Evolutionary conservation across 2,329 filamentous ascomycete genomes (phyloP).

Genomic region (Colletotrichum euphorbiae): DNA sequence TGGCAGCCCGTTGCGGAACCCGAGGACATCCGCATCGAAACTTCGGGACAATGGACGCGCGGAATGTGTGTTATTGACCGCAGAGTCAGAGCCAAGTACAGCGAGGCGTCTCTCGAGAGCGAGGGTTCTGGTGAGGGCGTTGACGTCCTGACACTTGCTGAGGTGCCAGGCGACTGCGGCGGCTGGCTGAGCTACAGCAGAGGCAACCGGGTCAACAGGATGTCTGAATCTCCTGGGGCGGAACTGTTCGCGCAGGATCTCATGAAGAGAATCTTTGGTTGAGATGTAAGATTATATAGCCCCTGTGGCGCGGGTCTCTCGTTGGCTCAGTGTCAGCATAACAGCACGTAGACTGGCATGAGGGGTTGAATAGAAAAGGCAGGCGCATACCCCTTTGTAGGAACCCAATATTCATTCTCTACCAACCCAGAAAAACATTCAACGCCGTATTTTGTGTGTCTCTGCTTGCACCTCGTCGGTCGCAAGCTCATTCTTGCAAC

Average conservation of each 20-base stretch:
- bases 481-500: slow-evolving; percentile 32
- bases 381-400: slow-evolving; percentile 38
- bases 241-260: slow-evolving; percentile 74
- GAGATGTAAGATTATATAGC: slow-evolving; percentile 33
- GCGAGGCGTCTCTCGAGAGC: slow-evolving; percentile 50
- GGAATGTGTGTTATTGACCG: slow-evolving; percentile 91
- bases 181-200: slow-evolving; percentile 79
- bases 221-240: slow-evolving; percentile 76
- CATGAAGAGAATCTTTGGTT: slow-evolving; percentile 74
- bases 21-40: slow-evolving; percentile 92
- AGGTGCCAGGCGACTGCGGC: slow-evolving; percentile 76
- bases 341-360: slow-evolving; percentile 12
- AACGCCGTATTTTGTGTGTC: slow-evolving; percentile 38
- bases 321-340: slow-evolving; percentile 47
- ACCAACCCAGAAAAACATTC: slow-evolving; percentile 36
- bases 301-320: slow-evolving; percentile 42
- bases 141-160: slow-evolving; percentile 54
- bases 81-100: slow-evolving; percentile 68
- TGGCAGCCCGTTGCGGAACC: slow-evolving; percentile 69
- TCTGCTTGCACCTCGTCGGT: slow-evolving; percentile 15
- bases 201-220: slow-evolving; percentile 84
- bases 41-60: slow-evolving; percentile 91
- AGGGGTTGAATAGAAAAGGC: slow-evolving; percentile 29
- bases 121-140: slow-evolving; percentile 48
- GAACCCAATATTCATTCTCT: slow-evolving; percentile 41